Evolutionary conservation across 139 green algal species (phyloP).

Genomic region (Trebouxia sp.): DNA sequence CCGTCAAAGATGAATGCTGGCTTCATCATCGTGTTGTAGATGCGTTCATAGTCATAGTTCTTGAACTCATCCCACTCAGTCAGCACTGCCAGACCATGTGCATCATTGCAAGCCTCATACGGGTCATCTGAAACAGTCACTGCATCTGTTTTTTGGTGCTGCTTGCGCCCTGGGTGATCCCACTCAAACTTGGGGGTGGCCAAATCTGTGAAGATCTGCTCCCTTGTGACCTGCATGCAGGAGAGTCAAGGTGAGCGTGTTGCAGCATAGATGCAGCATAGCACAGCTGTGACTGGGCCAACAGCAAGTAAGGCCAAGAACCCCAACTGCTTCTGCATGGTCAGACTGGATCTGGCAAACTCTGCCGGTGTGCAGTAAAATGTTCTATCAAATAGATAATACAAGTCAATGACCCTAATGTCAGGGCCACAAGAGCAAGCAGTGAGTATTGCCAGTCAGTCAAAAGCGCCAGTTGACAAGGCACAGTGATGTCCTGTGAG

Average conservation of each 20-base stretch:
- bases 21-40: constrained; percentile 93
- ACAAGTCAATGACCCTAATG: too few relatives aligned
- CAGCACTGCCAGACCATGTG: constrained; percentile 89
- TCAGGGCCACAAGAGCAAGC: too few relatives aligned
- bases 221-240: constrained; percentile 42
- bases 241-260: neutral
- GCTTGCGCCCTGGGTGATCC: constrained; percentile 77
- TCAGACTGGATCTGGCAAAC: too few relatives aligned
- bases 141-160: constrained; percentile 47
- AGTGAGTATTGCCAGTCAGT: too few relatives aligned
- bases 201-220: constrained; percentile 88
- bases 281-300: neutral
- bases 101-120: constrained; percentile 67
- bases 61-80: constrained; percentile 99
- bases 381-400: too few relatives aligned
- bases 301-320: neutral
- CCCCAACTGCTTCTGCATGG: too few relatives aligned
- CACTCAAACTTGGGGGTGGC: constrained; percentile 88
- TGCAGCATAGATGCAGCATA: neutral
- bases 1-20: constrained; percentile 99
- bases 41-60: constrained; percentile 65
- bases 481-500: too few relatives aligned
- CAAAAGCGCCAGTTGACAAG: too few relatives aligned
- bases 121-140: constrained; percentile 61
- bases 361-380: too few relatives aligned